Evolutionary conservation across 2,329 filamentous ascomycete genomes (phyloP).

Genomic region (Colletotrichum karsti): DNA sequence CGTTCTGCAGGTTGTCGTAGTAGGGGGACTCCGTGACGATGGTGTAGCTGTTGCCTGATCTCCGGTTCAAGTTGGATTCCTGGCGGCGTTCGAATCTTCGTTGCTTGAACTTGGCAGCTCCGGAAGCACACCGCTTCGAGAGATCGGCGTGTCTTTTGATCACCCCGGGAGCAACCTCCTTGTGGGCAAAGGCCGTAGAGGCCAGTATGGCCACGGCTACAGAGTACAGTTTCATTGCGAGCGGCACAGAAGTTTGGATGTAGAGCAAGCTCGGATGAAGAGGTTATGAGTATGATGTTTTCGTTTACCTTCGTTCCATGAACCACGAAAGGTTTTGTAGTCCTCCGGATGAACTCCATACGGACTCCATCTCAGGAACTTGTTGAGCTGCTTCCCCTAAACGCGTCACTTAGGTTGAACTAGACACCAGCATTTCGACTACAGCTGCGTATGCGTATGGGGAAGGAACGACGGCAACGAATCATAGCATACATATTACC

Average conservation of each 20-base stretch:
- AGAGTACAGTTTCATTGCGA: neutral
- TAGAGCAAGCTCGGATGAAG: neutral
- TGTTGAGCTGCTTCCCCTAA: no score
- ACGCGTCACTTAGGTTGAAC: no score
- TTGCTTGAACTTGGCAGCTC: neutral
- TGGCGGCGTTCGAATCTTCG: neutral
- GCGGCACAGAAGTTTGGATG: neutral
- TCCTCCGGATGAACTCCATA: no score
- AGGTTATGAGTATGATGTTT: neutral
- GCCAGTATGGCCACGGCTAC: neutral
- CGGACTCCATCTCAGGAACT: no score
- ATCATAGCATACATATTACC: neutral
- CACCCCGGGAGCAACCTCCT: neutral
- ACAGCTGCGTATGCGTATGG: no score
- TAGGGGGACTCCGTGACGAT: constrained; percentile 1
- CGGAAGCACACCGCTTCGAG: neutral
- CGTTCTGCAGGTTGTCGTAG: constrained; percentile 32
- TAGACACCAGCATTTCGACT: no score
- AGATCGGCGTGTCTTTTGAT: neutral
- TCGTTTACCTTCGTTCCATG: no score
- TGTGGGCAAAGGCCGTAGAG: neutral
- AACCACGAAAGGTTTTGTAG: no score
- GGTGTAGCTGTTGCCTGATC: constrained; percentile 1
- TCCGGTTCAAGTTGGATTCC: neutral
- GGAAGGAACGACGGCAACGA: no score